Evolutionary conservation across 2,329 filamentous ascomycete genomes (phyloP).

Genomic region (Rhynchosporium secalis): DNA sequence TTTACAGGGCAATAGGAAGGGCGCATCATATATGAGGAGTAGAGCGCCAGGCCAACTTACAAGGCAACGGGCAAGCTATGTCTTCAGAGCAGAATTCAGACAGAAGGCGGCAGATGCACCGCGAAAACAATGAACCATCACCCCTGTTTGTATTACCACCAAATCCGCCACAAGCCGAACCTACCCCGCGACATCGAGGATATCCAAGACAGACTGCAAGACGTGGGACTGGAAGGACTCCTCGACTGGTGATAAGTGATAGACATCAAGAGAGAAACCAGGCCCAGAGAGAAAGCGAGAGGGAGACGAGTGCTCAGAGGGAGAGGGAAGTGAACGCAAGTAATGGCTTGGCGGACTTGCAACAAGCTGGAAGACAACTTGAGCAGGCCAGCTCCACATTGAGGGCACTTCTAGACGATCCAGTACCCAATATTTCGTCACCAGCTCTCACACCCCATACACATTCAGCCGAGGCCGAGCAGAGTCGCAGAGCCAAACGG

Average conservation of each 20-base stretch:
- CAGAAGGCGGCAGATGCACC: constrained; percentile 21
- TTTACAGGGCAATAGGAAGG: constrained; percentile 47
- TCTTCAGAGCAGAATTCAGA: constrained; percentile 34
- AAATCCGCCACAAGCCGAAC: constrained; percentile 20
- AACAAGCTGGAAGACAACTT: constrained; percentile 34
- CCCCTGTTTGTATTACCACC: constrained; percentile 34
- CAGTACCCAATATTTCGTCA: constrained; percentile 31
- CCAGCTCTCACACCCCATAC: constrained; percentile 27
- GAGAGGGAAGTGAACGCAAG: constrained; percentile 22
- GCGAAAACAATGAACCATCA: constrained; percentile 26
- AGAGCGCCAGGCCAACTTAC: constrained; percentile 28
- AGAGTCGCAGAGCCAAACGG: constrained; percentile 61
- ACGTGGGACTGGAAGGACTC: constrained; percentile 20
- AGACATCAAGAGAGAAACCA: constrained; percentile 38
- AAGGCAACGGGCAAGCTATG: constrained; percentile 28
- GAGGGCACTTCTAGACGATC: constrained; percentile 34
- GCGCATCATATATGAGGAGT: constrained; percentile 40
- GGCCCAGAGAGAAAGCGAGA: too few relatives aligned
- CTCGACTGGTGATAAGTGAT: constrained; percentile 33
- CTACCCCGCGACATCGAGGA: constrained; percentile 21
- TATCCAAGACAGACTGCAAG: constrained; percentile 10
- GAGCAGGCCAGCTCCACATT: constrained; percentile 34
- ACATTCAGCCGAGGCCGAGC: constrained; percentile 42
- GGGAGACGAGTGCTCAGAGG: constrained; percentile 11
- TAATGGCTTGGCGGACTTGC: constrained; percentile 30